These are phyloP conservation scores for Claviceps arundinis DNA, from an alignment of 2,329 filamentous ascomycete genomes.

Conservation along the genomic window DNA sequence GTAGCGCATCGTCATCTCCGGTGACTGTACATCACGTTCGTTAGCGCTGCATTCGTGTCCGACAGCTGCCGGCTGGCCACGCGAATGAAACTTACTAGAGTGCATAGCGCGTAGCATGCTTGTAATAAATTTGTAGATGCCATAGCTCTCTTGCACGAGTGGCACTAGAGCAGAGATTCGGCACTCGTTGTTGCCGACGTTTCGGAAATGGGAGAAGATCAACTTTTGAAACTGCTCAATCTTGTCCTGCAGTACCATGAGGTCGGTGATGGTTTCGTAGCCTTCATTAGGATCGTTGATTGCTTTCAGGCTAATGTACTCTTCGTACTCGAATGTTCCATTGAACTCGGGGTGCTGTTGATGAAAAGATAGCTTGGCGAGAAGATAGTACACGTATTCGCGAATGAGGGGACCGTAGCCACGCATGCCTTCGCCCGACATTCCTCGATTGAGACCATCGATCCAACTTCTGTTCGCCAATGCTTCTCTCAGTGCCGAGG, in stretches of 20 bases:
- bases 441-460: slow-evolving; percentile 76
- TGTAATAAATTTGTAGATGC: slow-evolving; percentile 98
- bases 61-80: background rate
- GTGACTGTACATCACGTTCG: slow-evolving; percentile 44
- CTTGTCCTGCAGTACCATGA: slow-evolving; percentile 94
- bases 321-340: slow-evolving; percentile 96
- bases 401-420: slow-evolving; percentile 87
- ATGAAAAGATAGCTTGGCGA: slow-evolving; percentile 93
- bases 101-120: slow-evolving; percentile 99
- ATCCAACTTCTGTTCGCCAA: slow-evolving; percentile 84
- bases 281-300: slow-evolving; percentile 99
- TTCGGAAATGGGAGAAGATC: slow-evolving; percentile 92
- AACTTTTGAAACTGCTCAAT: slow-evolving; percentile 98
- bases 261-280: slow-evolving; percentile 88
- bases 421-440: slow-evolving; percentile 70
- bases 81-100: slow-evolving; percentile 48
- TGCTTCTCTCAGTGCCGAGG: slow-evolving; percentile 73
- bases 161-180: slow-evolving; percentile 88
- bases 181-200: slow-evolving; percentile 88
- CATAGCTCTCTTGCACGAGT: slow-evolving; percentile 93
- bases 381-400: slow-evolving; percentile 92
- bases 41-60: slow-evolving; percentile 8
- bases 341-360: slow-evolving; percentile 96
- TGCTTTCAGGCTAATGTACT: slow-evolving; percentile 94
- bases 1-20: slow-evolving; percentile 83